phyloP scores from a whole-genome alignment of 768 basidiomycete species.

The Ramaria rubella region DNA sequence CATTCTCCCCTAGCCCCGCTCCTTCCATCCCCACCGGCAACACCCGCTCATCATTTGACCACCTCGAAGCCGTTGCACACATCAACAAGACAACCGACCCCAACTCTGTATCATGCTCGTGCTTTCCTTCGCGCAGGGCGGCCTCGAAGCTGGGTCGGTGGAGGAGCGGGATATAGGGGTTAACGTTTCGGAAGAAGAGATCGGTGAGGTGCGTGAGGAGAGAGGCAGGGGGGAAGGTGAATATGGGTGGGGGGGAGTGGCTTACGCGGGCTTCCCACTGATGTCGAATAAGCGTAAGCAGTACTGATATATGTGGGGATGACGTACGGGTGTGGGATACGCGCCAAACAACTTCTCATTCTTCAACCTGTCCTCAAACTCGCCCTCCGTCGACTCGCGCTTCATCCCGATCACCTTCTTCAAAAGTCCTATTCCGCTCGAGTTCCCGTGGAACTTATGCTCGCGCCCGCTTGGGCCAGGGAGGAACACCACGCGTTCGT shows the following conservation, averaged over 20 bases:
- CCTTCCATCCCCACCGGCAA: slow-evolving; percentile 25
- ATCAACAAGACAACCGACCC: slow-evolving; percentile 51
- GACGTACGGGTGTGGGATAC: slow-evolving; percentile 1
- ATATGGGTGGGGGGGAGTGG: slow-evolving; percentile 33
- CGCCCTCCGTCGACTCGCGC: neutral
- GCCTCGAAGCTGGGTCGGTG: slow-evolving; percentile 65
- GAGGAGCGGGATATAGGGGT: slow-evolving; percentile 57
- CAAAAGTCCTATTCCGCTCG: neutral
- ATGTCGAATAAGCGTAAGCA: slow-evolving; percentile 2
- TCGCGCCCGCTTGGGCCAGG: neutral
- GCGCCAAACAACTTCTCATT: neutral
- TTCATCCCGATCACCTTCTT: neutral
- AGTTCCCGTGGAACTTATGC: neutral
- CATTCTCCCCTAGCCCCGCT: neutral
- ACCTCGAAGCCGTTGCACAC: slow-evolving; percentile 43
- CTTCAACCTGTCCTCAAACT: neutral
- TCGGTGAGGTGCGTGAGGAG: slow-evolving; percentile 54
- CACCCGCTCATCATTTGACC: slow-evolving; percentile 22
- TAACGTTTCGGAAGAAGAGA: slow-evolving; percentile 59
- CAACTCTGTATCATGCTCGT: slow-evolving; percentile 55
- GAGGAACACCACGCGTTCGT: neutral
- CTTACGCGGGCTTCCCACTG: slow-evolving; percentile 48
- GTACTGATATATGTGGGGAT: neutral
- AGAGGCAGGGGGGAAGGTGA: slow-evolving; percentile 55
- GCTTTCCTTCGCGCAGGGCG: slow-evolving; percentile 48